These are phyloP conservation scores for Penicillium sp. DNA, from an alignment of 2,329 filamentous ascomycete species.

Conservation along the genomic window DNA sequence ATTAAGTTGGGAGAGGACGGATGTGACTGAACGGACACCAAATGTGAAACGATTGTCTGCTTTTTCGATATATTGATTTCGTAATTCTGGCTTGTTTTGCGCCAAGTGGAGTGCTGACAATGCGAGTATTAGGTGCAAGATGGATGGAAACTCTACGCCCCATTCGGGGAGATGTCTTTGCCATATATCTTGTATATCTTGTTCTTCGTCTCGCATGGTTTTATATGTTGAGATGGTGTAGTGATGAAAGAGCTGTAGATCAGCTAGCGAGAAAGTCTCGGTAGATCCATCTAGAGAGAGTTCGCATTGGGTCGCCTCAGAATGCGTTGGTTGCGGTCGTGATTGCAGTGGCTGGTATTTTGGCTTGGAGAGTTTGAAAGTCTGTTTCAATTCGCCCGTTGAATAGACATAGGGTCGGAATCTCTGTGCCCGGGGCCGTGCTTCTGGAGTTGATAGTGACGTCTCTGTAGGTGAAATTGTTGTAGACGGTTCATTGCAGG, in stretches of 20 bases:
- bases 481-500: not conserved
- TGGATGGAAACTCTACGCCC: slow-evolving; percentile 31
- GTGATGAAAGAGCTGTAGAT: slow-evolving; percentile 35
- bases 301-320: slow-evolving; percentile 18
- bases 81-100: slow-evolving; percentile 18
- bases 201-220: slow-evolving; percentile 22
- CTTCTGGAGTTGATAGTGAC: not conserved
- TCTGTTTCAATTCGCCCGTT: slow-evolving; percentile 7
- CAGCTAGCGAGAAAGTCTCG: slow-evolving; percentile 25
- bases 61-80: slow-evolving; percentile 24
- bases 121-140: slow-evolving; percentile 34
- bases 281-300: slow-evolving; percentile 4
- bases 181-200: slow-evolving; percentile 30
- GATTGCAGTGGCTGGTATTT: not conserved
- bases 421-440: slow-evolving; percentile 3
- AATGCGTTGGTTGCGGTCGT: not conserved
- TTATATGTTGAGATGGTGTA: slow-evolving; percentile 28
- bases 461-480: slow-evolving; percentile 9
- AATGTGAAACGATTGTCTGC: slow-evolving; percentile 38
- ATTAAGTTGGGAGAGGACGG: slow-evolving; percentile 27
- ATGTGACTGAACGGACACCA: slow-evolving; percentile 33
- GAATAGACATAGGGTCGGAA: slow-evolving; percentile 21
- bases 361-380: slow-evolving; percentile 6
- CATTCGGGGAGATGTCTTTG: slow-evolving; percentile 31
- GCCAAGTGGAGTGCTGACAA: slow-evolving; percentile 32